Evolutionary conservation across 345 rosid species (phyloP), one percentile per base, ranked within the genome.

Genomic region (Populus nigra): DNA sequence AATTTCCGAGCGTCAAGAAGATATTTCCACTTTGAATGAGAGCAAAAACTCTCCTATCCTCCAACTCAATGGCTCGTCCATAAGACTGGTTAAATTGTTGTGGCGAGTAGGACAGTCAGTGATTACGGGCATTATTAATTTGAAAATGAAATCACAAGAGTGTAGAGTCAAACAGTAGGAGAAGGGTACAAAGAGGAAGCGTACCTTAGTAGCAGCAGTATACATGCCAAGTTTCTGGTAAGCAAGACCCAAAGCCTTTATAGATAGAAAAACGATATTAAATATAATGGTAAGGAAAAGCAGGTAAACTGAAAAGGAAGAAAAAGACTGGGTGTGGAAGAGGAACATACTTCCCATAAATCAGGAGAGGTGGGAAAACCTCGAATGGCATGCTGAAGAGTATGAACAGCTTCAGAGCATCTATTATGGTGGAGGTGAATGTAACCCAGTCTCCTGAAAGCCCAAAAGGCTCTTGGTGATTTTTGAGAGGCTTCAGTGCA

Each of bases 391-490:
- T 90, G 96, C 69, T 96, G 98, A 83, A 96, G 97, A 69, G 91
- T 86, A 50, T 80, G 94, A 71, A 93, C 98, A 76, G 99, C 98
- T 76, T 93, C 94, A 73, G 99, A 87, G 96, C 96, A 92, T 79
- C 85, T 87, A 75, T 81, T 88, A 75, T 88, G 91, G 88, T 88
- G 88, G 66, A 93, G 83, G 87, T 91, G 98, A 73, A 96, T 85
- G 83, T 84, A 92, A 70, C 99, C 99, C 74, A 92, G 79, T 83
- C 94, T 86, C 5, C 90, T 84, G 78, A 91, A 96, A 50, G 99
- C 97, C 98, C 99, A 93, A 76, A 92, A 96, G 76, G 98, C 97
- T 86, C 93, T 91, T 0, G 99, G 94, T 10, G 98, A 96, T 80
- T 88, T 93, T 35, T 82, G 88, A 9, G 93, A 89, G 66, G 98